Base-by-base conservation (phyloP, 2,329 filamentous ascomycete species). In the Penicillium sp. region DNA sequence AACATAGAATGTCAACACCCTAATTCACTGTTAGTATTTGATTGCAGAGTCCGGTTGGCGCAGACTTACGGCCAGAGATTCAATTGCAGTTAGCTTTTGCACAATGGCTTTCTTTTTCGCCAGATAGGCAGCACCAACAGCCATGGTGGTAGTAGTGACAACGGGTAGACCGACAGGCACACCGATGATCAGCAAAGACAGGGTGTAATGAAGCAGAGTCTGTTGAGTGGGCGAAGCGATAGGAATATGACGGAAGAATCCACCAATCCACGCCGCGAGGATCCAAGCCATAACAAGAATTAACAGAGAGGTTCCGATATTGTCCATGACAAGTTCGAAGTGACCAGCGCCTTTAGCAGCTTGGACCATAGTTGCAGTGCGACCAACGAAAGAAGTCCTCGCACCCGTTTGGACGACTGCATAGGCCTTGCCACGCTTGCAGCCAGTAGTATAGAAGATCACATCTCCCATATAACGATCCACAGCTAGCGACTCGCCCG, bases 321-420 rank as follows among this genome's bases (percentile, higher is more conserved):
- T 88, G 79, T 90, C 87, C 88, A 91, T 91, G 77, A 91, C 88
- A 55, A 88, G 84, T 79, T 91, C 90, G 79, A 90, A 89, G 74
- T 90, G 87, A 69, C 88, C 88, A 70, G 88, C 86, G 69, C 89
- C 88, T 75, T 88, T 83, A 59, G 88, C 88, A 57, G 86, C 85
- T 74, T 88, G 84, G 46, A 91, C 88, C 61, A 91, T 82, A 59
- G 81, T 83, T 43, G 88, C 88, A 63, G 88, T 91, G 69, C 85
- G 85, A 73, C 88, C 88, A 71, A 91, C 88, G 75, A 91, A 91
- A 53, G 88, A 90, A 72, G 82, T 82, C 71, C 83, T 86, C 51
- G 88, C 88, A 50, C 83, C 81, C 55, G 85, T 84, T 54, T 84
- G 83, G 63, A 86, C 83, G 55, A 91, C 82, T 60, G 84, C 86